These are phyloP conservation scores for Platanthera zijinensis DNA, from an alignment of 106 monocot species.

Conservation along the genomic window DNA sequence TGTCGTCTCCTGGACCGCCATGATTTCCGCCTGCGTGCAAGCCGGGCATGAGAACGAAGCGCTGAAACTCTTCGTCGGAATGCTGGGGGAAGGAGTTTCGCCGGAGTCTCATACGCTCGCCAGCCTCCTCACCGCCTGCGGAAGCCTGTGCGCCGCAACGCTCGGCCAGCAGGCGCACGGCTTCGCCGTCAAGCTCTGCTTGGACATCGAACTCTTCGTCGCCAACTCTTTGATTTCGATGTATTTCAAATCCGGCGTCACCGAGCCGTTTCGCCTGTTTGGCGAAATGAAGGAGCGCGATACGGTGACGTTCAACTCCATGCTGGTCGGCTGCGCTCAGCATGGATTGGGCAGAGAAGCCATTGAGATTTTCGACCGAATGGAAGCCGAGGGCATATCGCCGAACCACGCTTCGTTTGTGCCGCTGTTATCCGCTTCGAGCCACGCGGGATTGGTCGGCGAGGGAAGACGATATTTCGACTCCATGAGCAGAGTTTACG, in stretches of 20 bases:
- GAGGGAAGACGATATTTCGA: constrained; percentile 40
- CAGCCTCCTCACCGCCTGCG: constrained; percentile 39
- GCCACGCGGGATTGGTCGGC: constrained; percentile 54
- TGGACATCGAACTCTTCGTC: constrained; percentile 35
- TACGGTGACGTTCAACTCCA: constrained; percentile 43
- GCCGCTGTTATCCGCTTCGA: constrained; percentile 43
- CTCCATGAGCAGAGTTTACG: constrained; percentile 41
- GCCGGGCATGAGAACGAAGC: constrained; percentile 36
- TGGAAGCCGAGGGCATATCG: constrained; percentile 31
- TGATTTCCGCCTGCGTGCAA: constrained; percentile 62
- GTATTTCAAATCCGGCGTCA: constrained; percentile 63
- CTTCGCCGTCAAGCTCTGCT: constrained; percentile 23
- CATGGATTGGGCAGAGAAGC: constrained; percentile 47
- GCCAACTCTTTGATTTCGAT: constrained; percentile 45
- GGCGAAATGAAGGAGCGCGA: constrained; percentile 40
- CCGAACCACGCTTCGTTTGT: constrained; percentile 50
- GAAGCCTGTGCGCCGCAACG: constrained; percentile 20
- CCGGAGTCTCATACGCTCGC: constrained; percentile 37
- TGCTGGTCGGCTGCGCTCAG: constrained; percentile 42
- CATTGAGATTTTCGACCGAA: constrained; percentile 34
- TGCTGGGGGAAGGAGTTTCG: constrained; percentile 31
- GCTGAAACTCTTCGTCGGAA: constrained; percentile 34
- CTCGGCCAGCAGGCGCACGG: constrained; percentile 40
- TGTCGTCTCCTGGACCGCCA: constrained; percentile 64
- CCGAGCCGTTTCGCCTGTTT: constrained; percentile 41